A percentile compares a stretch with the other conserved stretches of the same genome.
Conservation (phyloP, 495 filamentous ascomycete species). For the Trichoderma parareesei region DNA sequence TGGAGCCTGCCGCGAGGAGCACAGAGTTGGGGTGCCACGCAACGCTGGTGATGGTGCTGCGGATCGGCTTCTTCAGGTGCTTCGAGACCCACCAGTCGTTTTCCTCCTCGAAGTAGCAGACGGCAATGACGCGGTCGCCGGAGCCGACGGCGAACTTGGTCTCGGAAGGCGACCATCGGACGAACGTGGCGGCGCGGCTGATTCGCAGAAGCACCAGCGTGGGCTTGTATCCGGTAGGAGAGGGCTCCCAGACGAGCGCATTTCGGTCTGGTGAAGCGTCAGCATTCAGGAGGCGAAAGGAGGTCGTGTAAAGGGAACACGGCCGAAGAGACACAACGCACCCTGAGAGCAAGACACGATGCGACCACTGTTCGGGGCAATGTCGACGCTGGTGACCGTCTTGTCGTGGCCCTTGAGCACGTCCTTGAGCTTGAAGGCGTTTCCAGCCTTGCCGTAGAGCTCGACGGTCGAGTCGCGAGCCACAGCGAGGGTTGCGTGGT, state of each 20-base stretch:
- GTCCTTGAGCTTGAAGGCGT: conserved; percentile 74
- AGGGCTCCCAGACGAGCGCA: conserved; percentile 94
- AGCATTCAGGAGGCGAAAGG: not conserved
- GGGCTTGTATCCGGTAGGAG: conserved; percentile 85
- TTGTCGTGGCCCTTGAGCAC: conserved; percentile 96
- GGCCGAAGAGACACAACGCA: conserved; percentile 23
- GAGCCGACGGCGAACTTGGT: conserved; percentile 96
- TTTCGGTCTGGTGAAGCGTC: conserved; percentile 69
- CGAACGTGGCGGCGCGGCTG: conserved; percentile 92
- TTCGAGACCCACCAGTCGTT: conserved; percentile 99
- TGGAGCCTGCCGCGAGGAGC: conserved; percentile 84
- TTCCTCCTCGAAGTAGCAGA: conserved; percentile 98
- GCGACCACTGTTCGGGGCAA: conserved; percentile 78
- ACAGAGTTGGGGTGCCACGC: conserved; percentile 97
- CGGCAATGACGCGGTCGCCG: conserved; percentile 88
- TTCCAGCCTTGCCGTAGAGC: conserved; percentile 69
- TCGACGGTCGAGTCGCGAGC: conserved; percentile 86
- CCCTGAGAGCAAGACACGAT: conserved; percentile 98
- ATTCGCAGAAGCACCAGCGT: conserved; percentile 95
- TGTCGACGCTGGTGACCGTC: conserved; percentile 90
- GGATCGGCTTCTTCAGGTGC: conserved; percentile 96
- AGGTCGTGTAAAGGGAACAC: not conserved
- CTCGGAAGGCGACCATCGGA: conserved; percentile 95
- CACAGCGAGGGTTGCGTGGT: conserved; percentile 81
- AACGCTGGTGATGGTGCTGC: conserved; percentile 87